Percentiles rank a stretch among this genome's conserved stretches.
Conservation (phyloP, 2,329 filamentous ascomycete species). For the Dactylonectria estremocensis region DNA sequence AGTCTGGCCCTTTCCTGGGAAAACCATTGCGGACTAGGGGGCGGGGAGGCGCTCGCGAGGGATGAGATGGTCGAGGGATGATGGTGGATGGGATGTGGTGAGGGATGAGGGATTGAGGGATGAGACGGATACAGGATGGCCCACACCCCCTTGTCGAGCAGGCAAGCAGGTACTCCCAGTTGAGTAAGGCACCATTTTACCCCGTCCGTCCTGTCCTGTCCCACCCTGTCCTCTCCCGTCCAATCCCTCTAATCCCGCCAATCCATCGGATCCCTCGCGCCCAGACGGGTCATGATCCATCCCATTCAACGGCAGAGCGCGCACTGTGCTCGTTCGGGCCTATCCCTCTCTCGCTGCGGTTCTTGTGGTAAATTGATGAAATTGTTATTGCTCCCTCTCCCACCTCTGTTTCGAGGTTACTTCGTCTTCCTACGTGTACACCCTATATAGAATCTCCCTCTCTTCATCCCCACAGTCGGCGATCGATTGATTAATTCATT, state of each 20-base stretch:
- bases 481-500: constrained; percentile 31
- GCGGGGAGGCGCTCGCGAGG: constrained; percentile 16
- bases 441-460: constrained; percentile 16
- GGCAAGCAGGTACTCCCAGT: constrained; percentile 3
- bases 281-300: constrained; percentile 18
- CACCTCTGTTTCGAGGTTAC: not conserved
- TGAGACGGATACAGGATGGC: constrained; percentile 21
- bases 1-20: constrained; percentile 11
- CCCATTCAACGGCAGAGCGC: not conserved
- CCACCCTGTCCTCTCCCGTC: constrained; percentile 15
- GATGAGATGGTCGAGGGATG: constrained; percentile 8
- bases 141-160: constrained; percentile 13
- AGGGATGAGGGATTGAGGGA: constrained; percentile 7
- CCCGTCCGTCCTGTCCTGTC: constrained; percentile 17
- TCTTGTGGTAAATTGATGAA: constrained; percentile 1
- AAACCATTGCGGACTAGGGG: constrained; percentile 17
- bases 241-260: constrained; percentile 19
- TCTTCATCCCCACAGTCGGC: constrained; percentile 20
- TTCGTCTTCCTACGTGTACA: constrained; percentile 13
- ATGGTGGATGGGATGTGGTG: not conserved
- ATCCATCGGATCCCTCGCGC: constrained; percentile 27
- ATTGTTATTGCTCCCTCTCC: not conserved
- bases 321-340: constrained; percentile 23
- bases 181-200: constrained; percentile 6
- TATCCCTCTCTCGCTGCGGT: not conserved